These are phyloP conservation scores for Solanum piurae DNA, from an alignment of 257 asterid genomes.

Conservation along the genomic window DNA sequence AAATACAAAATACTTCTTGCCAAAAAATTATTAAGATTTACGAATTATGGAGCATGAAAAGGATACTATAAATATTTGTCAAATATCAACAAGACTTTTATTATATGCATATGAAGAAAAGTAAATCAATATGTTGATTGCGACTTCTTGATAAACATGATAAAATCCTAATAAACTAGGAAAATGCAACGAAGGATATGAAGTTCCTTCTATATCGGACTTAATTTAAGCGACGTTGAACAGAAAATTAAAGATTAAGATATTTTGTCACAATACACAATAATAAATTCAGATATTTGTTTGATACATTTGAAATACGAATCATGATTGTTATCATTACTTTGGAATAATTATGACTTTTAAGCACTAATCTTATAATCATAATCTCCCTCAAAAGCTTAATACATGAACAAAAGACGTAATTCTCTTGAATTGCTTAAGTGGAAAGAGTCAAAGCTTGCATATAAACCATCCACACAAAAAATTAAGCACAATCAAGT, in stretches of 20 bases:
- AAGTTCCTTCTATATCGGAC: background rate
- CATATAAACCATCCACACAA: slow-evolving; percentile 32
- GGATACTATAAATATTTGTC: no score
- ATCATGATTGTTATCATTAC: background rate
- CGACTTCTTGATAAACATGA: no score
- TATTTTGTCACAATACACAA: background rate
- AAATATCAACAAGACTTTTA: no score
- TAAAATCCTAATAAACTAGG: background rate
- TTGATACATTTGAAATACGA: background rate
- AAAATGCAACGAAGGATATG: background rate
- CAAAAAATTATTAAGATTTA: no score
- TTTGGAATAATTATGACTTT: background rate
- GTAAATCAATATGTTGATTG: no score
- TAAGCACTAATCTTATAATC: background rate
- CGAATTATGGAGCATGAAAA: no score
- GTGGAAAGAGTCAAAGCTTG: slow-evolving; percentile 20
- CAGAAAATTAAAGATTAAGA: background rate
- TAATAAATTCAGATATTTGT: background rate
- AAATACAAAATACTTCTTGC: background rate
- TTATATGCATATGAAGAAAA: no score
- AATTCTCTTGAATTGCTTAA: slow-evolving; percentile 24
- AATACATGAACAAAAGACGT: slow-evolving; percentile 15
- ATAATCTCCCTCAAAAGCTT: slow-evolving; percentile 7
- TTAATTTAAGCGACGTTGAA: no score
- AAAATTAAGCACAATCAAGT: slow-evolving; percentile 7